Evolutionary conservation across 495 filamentous ascomycete species (phyloP).

Genomic region (Talaromyces proteolyticus): DNA sequence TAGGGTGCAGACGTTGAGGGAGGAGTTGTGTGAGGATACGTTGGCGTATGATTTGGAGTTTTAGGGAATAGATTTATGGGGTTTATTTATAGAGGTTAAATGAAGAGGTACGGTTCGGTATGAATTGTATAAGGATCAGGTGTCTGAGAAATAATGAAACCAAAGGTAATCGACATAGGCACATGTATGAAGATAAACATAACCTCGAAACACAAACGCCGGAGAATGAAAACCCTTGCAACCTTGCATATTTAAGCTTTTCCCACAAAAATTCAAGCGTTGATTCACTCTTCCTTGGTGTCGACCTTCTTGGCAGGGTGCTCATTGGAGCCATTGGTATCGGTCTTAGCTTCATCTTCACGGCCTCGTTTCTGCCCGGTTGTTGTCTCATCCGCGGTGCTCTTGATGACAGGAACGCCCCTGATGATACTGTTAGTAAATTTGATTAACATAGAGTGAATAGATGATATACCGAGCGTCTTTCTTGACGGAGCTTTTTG

Average conservation of each 20-base stretch:
- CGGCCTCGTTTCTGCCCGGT: slow-evolving; percentile 42
- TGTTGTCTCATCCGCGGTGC: slow-evolving; percentile 20
- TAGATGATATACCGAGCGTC: slow-evolving; percentile 35
- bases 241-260: no score
- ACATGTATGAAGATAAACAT: slow-evolving; percentile 18
- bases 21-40: slow-evolving; percentile 38
- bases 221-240: slow-evolving; percentile 5
- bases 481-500: slow-evolving; percentile 33
- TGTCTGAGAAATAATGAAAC: not conserved
- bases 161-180: slow-evolving; percentile 12
- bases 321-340: slow-evolving; percentile 20
- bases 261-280: no score
- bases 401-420: slow-evolving; percentile 42
- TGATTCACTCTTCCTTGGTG: slow-evolving; percentile 30
- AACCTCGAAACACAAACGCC: slow-evolving; percentile 4
- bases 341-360: slow-evolving; percentile 32
- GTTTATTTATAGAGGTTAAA: no score
- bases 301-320: slow-evolving; percentile 45
- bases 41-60: slow-evolving; percentile 42
- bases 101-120: no score
- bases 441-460: not conserved
- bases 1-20: slow-evolving; percentile 34
- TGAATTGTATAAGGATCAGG: not conserved
- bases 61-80: no score
- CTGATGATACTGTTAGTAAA: slow-evolving; percentile 17